These are phyloP conservation scores for Pichia ethanolica DNA, from an alignment of 805 yeast genomes.

Conservation along the genomic window DNA sequence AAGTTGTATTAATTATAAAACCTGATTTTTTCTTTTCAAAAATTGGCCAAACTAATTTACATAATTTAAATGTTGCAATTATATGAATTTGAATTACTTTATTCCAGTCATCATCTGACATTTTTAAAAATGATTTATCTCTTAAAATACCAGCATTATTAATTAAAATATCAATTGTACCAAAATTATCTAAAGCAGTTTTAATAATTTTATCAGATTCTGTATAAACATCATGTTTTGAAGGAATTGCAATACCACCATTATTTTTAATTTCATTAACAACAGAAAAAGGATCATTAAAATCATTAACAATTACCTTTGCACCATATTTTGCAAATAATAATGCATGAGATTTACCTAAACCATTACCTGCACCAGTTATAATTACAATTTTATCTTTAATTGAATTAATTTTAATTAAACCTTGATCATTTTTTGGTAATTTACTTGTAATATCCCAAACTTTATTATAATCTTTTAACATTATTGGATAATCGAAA, in stretches of 20 bases:
- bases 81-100: constrained; percentile 76
- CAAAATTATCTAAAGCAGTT: constrained; percentile 69
- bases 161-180: constrained; percentile 75
- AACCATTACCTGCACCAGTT: constrained; percentile 94
- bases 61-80: constrained; percentile 69
- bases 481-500: constrained; percentile 59
- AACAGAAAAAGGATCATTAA: constrained; percentile 62
- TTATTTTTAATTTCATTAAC: constrained; percentile 65
- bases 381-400: constrained; percentile 81
- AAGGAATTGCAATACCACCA: constrained; percentile 74
- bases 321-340: constrained; percentile 89
- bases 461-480: constrained; percentile 63
- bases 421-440: constrained; percentile 52
- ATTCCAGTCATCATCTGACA: constrained; percentile 80
- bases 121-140: constrained; percentile 79
- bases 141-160: constrained; percentile 95
- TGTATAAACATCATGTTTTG: constrained; percentile 70
- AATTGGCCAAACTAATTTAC: constrained; percentile 90
- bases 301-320: constrained; percentile 88
- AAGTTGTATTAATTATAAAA: constrained; percentile 78
- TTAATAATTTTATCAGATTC: constrained; percentile 70
- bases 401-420: constrained; percentile 45
- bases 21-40: constrained; percentile 75
- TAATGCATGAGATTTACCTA: constrained; percentile 85
- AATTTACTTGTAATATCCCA: constrained; percentile 44